phyloP scores from a whole-genome alignment of 805 yeast genomes.

The Saturnispora mendoncae region DNA sequence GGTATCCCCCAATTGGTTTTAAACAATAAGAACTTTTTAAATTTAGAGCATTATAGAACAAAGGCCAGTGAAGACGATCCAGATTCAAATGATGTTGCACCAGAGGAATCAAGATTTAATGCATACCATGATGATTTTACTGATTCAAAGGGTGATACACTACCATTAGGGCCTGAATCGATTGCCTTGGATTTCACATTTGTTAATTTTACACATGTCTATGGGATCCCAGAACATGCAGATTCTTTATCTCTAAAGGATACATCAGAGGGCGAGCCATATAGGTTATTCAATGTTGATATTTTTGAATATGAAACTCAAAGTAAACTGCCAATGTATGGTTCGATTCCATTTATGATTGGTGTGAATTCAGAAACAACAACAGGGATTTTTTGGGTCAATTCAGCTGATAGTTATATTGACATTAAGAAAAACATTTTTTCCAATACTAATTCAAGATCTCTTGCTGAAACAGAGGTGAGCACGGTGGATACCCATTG shows the following conservation, averaged over 20 bases:
- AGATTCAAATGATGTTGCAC: slow-evolving; percentile 34
- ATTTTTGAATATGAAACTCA: slow-evolving; percentile 87
- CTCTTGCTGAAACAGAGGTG: neutral
- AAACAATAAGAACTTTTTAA: slow-evolving; percentile 64
- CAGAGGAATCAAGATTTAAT: slow-evolving; percentile 56
- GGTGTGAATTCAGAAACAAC: slow-evolving; percentile 51
- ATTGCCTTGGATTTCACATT: slow-evolving; percentile 72
- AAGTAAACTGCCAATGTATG: slow-evolving; percentile 87
- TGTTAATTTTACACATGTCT: slow-evolving; percentile 51
- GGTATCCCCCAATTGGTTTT: slow-evolving; percentile 43
- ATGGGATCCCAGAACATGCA: slow-evolving; percentile 97
- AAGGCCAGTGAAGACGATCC: slow-evolving; percentile 31
- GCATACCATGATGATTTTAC: slow-evolving; percentile 64
- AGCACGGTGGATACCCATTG: slow-evolving; percentile 54
- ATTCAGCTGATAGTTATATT: slow-evolving; percentile 86
- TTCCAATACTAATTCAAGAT: slow-evolving; percentile 9
- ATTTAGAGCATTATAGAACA: slow-evolving; percentile 73
- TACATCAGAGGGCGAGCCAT: slow-evolving; percentile 61
- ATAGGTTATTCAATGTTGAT: slow-evolving; percentile 85
- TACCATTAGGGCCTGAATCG: slow-evolving; percentile 85
- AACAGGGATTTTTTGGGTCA: slow-evolving; percentile 84
- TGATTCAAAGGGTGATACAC: slow-evolving; percentile 54
- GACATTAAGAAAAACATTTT: slow-evolving; percentile 44
- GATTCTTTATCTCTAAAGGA: slow-evolving; percentile 67
- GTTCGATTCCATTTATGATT: slow-evolving; percentile 81